Evolutionary conservation across 2,329 filamentous ascomycete genomes (phyloP), one percentile per base, ranked within the genome.

Genomic region (Colletotrichum cereale): DNA sequence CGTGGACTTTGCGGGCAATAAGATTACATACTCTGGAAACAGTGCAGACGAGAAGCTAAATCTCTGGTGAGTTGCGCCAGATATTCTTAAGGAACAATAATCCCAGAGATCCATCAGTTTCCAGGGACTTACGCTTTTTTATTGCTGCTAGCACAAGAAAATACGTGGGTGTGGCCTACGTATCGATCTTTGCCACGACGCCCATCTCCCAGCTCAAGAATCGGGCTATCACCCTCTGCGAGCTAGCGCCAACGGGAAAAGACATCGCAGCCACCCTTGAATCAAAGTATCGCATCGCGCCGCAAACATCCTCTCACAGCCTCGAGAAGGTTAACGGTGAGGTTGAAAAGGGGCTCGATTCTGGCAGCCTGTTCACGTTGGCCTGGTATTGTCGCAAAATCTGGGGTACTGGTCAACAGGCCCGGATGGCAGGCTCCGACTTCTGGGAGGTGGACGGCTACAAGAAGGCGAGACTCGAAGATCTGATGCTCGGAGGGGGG

Each of bases 341-440:
- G 62, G 71, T 78, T 14, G 74, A 78, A 2, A 42, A 38, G 2
- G 73, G 74, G 11, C 66, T 79, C 12, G 34, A 60, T 2, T 66
- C 58, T 18, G 74, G 73, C 0, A 75, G 48, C 10, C 74, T 73
- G 0, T 72, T 76, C 6, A 74, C 75, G 0, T 55, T 79, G 31
- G 64, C 75, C 5, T 79, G 78, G 77, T 75, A 75, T 47, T 76
- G 75, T n/a, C 76, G 77, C 24, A 79, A 76, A 47, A 72, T 74
- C 11, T 79, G 78, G 78, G 78, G 73, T 0, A 71, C 47, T 11
- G 77, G 78, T 2, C 31, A 76, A 26, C 65, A 68, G 18, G 63
- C 62, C 3, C 70, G 66, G 18, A 74, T 74, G 38, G 34, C 77
- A 1, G 74, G 75, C 5, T 52, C 63, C 1, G 76, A 79, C 60